These are phyloP conservation scores for Straminergon stramineum DNA, from an alignment of 225 moss, liverwort and hornwort species.

Conservation along the genomic window DNA sequence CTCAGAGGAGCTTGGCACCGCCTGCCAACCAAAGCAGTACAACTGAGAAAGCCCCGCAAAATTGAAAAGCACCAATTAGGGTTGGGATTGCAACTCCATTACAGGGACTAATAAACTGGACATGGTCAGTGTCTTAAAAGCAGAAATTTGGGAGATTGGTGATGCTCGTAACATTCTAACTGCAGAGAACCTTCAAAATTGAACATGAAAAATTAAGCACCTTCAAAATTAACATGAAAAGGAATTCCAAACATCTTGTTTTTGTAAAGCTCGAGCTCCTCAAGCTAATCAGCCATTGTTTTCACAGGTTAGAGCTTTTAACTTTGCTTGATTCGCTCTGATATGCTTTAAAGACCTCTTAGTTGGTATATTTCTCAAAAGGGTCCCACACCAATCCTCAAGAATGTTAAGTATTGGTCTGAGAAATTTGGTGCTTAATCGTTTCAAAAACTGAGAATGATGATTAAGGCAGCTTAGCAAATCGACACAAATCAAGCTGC, in stretches of 20 bases:
- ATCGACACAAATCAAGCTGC: neutral
- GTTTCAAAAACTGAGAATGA: neutral
- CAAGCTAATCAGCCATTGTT: neutral
- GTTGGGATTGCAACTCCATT: neutral
- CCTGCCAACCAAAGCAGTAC: neutral
- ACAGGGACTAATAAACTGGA: neutral
- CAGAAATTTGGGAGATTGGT: neutral
- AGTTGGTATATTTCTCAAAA: neutral
- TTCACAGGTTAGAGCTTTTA: neutral
- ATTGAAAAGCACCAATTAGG: neutral
- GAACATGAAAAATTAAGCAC: neutral
- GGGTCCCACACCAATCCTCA: too few species aligned
- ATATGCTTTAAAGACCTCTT: neutral
- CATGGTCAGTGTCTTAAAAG: neutral
- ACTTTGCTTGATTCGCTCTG: neutral
- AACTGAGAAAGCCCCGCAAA: slow-evolving; percentile 4
- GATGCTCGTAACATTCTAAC: neutral
- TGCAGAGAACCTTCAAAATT: too few species aligned
- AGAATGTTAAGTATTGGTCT: neutral
- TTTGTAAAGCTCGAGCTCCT: neutral
- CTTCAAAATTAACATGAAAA: neutral
- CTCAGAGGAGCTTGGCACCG: neutral
- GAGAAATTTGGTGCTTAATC: neutral
- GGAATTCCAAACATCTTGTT: neutral
- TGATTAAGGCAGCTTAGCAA: neutral